These are phyloP conservation scores for Daldinia eschscholtzii DNA, from an alignment of 2,329 filamentous ascomycete species.

Conservation along the genomic window DNA sequence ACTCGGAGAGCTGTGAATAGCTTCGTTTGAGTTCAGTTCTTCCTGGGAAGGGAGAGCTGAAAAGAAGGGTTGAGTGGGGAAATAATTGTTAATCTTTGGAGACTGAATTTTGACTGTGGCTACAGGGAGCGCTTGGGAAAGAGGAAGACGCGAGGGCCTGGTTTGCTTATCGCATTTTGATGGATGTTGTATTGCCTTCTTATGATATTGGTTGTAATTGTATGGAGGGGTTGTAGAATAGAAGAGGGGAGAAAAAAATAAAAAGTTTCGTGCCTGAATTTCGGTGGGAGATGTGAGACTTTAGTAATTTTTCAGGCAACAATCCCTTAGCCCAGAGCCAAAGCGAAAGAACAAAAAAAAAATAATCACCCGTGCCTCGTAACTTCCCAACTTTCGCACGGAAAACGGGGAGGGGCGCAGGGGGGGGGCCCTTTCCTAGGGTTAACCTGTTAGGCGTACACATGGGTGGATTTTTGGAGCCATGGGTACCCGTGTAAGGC, in stretches of 20 bases:
- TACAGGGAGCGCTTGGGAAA: constrained; percentile 52
- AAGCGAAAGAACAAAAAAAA: constrained; percentile 6
- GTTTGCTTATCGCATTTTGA: constrained; percentile 71
- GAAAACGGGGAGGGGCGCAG: constrained; percentile 5
- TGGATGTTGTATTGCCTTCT: constrained; percentile 55
- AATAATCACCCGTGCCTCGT: background rate
- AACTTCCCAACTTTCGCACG: background rate
- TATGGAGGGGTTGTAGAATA: constrained; percentile 49
- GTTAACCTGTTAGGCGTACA: constrained; percentile 9
- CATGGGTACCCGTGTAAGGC: constrained; percentile 7
- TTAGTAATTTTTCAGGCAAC: constrained; percentile 54
- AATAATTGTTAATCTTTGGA: constrained; percentile 55
- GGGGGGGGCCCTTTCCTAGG: background rate
- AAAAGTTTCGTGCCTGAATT: constrained; percentile 41
- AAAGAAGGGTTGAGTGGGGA: constrained; percentile 62
- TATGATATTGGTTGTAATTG: constrained; percentile 52
- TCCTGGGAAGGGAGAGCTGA: constrained; percentile 69
- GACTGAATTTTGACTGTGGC: constrained; percentile 67
- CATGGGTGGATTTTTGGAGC: constrained; percentile 5
- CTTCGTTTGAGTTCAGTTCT: constrained; percentile 76
- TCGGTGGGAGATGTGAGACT: constrained; percentile 45
- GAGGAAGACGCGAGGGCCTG: constrained; percentile 54
- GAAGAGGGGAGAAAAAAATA: constrained; percentile 52
- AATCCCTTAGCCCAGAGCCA: constrained; percentile 29
- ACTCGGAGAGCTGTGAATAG: constrained; percentile 70